Evolutionary conservation across 192 early-diverging fungal species (phyloP).

Genomic region (Diversispora epigaea): DNA sequence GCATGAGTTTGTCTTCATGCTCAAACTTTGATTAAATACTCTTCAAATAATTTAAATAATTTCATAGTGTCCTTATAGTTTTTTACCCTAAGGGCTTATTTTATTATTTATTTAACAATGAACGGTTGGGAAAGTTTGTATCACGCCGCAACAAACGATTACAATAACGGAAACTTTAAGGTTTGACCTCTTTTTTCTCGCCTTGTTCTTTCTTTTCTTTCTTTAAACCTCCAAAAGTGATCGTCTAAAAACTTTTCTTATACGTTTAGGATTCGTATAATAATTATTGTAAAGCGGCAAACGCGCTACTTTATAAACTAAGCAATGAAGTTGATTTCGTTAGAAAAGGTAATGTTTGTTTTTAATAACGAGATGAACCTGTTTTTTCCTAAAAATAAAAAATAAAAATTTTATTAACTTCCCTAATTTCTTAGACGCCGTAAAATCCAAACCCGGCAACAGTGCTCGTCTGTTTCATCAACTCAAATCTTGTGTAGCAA

Average conservation of each 20-base stretch:
- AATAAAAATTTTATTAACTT: background rate
- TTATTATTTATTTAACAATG: slow-evolving; percentile 11
- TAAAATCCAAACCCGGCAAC: slow-evolving; percentile 15
- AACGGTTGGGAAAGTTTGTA: slow-evolving; percentile 25
- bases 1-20: too few species aligned
- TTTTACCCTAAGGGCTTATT: background rate
- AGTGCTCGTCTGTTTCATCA: slow-evolving; percentile 10
- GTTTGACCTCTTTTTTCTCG: background rate
- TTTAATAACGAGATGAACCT: background rate
- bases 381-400: too few species aligned
- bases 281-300: slow-evolving; percentile 26
- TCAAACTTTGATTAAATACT: too few species aligned
- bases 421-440: background rate
- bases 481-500: slow-evolving; percentile 19
- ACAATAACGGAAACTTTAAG: slow-evolving; percentile 18
- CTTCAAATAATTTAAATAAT: too few species aligned
- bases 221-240: background rate
- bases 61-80: background rate
- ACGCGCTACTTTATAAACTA: slow-evolving; percentile 14
- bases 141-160: background rate
- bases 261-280: slow-evolving; percentile 15
- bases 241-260: background rate
- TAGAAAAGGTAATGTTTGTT: slow-evolving; percentile 6
- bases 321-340: slow-evolving; percentile 11
- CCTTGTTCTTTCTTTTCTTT: background rate